A percentile compares a stretch with the other conserved stretches of the same genome.
Evolutionary conservation across 352 stramenopile genomes (phyloP).

Genomic region (Globisporangium barbulae): DNA sequence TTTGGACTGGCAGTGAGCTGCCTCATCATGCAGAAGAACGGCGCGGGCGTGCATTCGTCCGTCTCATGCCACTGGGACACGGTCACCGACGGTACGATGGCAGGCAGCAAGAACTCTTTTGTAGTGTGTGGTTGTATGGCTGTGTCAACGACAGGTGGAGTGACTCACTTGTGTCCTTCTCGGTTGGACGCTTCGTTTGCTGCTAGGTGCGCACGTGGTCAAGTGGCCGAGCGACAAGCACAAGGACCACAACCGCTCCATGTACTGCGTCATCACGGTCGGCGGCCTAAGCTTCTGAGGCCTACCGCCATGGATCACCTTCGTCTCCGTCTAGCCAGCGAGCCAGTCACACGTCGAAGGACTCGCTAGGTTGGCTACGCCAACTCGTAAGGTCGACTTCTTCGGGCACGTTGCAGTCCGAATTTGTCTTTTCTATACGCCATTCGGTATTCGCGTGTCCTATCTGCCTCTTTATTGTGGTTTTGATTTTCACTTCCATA

Average conservation of each 20-base stretch:
- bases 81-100: conserved; percentile 71
- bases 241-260: conserved; percentile 88
- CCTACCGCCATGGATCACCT: neutral
- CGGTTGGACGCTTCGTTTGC: neutral
- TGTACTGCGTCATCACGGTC: conserved; percentile 89
- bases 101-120: neutral
- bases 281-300: conserved; percentile 77
- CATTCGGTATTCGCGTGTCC: too few relatives aligned
- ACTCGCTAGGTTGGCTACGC: too few relatives aligned
- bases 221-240: conserved; percentile 90
- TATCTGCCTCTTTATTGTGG: too few relatives aligned
- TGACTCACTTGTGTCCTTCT: neutral
- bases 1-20: conserved; percentile 59
- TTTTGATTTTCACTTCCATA: too few relatives aligned
- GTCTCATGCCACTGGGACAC: conserved; percentile 92
- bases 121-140: neutral
- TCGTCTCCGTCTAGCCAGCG: too few relatives aligned
- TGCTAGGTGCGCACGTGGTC: conserved; percentile 66
- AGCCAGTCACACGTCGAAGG: too few relatives aligned
- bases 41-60: conserved; percentile 84
- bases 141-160: neutral
- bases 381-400: too few relatives aligned
- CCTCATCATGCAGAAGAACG: conserved; percentile 94
- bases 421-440: too few relatives aligned
- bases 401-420: too few relatives aligned